Percentiles rank a stretch among this genome's conserved stretches.
These are phyloP conservation scores for Capsaspora owczarzaki DNA, from an alignment of 78 protist genomes.

Conservation along the genomic window DNA sequence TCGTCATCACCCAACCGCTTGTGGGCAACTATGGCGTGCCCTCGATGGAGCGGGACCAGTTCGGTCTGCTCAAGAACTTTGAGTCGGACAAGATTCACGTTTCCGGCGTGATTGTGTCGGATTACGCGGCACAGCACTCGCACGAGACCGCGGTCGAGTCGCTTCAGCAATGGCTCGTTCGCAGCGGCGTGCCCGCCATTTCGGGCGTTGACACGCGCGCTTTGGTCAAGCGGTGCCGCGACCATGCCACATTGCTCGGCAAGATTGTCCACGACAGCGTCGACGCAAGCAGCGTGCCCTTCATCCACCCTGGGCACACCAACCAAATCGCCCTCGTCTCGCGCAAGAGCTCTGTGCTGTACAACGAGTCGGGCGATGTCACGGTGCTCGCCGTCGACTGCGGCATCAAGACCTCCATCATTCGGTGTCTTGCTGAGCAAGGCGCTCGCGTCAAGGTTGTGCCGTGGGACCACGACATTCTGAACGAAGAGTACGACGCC, in stretches of 20 bases:
- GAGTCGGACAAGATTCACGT: slow-evolving; percentile 74
- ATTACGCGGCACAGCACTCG: slow-evolving; percentile 63
- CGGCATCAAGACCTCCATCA: slow-evolving; percentile 72
- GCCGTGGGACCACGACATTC: slow-evolving; percentile 88
- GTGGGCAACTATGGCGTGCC: slow-evolving; percentile 96
- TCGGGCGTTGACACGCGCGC: slow-evolving; percentile 89
- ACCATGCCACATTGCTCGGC: slow-evolving; percentile 77
- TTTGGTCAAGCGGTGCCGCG: slow-evolving; percentile 80
- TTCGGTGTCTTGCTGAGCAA: slow-evolving; percentile 75
- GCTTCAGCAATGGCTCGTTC: slow-evolving; percentile 75
- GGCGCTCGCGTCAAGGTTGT: slow-evolving; percentile 81
- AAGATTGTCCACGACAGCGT: slow-evolving; percentile 50
- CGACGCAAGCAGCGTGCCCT: not conserved
- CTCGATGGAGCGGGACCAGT: slow-evolving; percentile 20
- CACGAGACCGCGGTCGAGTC: slow-evolving; percentile 84
- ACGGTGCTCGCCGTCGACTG: slow-evolving; percentile 75
- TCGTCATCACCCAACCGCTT: slow-evolving; percentile 86
- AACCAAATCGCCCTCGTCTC: slow-evolving; percentile 62
- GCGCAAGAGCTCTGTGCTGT: not conserved
- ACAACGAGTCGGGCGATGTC: not conserved
- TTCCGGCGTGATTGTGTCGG: slow-evolving; percentile 68
- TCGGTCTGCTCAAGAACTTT: slow-evolving; percentile 61
- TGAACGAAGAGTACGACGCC: slow-evolving; percentile 66
- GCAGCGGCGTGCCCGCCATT: slow-evolving; percentile 79
- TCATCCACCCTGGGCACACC: no score